Conservation (phyloP, 306 rosid species). For the Potentilla sterilis region DNA sequence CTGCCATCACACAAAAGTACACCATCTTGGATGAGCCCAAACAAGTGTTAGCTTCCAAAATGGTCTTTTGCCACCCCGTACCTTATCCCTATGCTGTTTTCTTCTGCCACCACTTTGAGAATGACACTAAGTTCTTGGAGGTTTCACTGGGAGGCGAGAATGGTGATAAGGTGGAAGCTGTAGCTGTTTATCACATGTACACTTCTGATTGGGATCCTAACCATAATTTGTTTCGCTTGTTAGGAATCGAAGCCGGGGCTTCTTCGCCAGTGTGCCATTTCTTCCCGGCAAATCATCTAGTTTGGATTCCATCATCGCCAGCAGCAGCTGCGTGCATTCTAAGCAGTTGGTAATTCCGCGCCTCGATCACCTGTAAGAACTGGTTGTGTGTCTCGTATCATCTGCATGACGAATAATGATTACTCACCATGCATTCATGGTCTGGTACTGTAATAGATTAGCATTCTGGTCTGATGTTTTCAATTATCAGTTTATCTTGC, state of each 20-base stretch:
- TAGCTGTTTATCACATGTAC: conserved; percentile 61
- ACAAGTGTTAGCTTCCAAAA: conserved; percentile 49
- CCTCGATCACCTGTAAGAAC: not conserved
- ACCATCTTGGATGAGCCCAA: conserved; percentile 36
- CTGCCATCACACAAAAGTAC: conserved; percentile 36
- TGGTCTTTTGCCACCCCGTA: conserved; percentile 55
- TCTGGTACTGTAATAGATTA: not conserved
- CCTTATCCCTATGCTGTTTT: conserved; percentile 48
- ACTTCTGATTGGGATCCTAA: conserved; percentile 54
- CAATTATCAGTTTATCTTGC: not conserved
- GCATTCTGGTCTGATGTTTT: not conserved
- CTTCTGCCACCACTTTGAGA: conserved; percentile 52
- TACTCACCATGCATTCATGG: not conserved
- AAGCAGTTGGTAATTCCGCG: not conserved
- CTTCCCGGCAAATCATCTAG: conserved; percentile 50
- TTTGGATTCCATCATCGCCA: conserved; percentile 46
- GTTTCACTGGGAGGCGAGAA: conserved; percentile 43
- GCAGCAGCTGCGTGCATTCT: conserved; percentile 33
- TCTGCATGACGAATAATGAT: conserved; percentile 4
- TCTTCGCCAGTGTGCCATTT: conserved; percentile 53
- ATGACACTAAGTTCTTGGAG: conserved; percentile 50
- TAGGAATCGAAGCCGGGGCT: conserved; percentile 40
- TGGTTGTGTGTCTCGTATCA: not conserved
- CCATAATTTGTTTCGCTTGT: conserved; percentile 29
- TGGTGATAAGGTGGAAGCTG: conserved; percentile 47